Evolutionary conservation across 306 rosid species (phyloP).

Genomic region (Cucurbita argyrosperma): DNA sequence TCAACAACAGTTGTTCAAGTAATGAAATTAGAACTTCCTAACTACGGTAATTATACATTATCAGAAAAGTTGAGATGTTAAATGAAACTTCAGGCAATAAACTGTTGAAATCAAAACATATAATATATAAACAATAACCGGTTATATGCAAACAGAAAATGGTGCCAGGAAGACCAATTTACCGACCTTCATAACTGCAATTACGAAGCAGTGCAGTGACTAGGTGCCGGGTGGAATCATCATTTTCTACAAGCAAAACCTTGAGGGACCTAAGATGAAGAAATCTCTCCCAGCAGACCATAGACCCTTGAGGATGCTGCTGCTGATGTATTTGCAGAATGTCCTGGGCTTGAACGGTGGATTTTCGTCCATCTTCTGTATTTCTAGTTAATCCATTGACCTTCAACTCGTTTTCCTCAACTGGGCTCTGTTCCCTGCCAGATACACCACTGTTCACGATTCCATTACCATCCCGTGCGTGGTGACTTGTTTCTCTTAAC

Average conservation of each 20-base stretch:
- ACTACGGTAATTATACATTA: not conserved
- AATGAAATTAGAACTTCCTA: not conserved
- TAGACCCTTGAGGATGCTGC: constrained; percentile 52
- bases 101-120: not conserved
- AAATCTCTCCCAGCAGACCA: constrained; percentile 86
- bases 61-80: not conserved
- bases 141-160: not conserved
- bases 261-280: constrained; percentile 67
- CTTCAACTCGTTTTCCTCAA: constrained; percentile 30
- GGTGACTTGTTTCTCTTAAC: constrained; percentile 21
- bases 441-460: constrained; percentile 18
- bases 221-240: constrained; percentile 77
- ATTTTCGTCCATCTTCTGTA: constrained; percentile 30
- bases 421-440: constrained; percentile 16
- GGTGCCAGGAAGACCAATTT: not conserved
- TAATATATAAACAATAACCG: not conserved
- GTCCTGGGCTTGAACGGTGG: constrained; percentile 23
- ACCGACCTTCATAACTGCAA: constrained; percentile 86
- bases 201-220: constrained; percentile 85
- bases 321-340: constrained; percentile 29
- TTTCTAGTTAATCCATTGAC: constrained; percentile 26
- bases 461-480: constrained; percentile 23
- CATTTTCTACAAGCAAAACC: constrained; percentile 78
- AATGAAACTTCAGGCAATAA: not conserved
- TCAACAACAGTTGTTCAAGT: not conserved